Evolutionary conservation across 1,284 basidiomycete species (phyloP).

Genomic region (Crepidotus sp.): DNA sequence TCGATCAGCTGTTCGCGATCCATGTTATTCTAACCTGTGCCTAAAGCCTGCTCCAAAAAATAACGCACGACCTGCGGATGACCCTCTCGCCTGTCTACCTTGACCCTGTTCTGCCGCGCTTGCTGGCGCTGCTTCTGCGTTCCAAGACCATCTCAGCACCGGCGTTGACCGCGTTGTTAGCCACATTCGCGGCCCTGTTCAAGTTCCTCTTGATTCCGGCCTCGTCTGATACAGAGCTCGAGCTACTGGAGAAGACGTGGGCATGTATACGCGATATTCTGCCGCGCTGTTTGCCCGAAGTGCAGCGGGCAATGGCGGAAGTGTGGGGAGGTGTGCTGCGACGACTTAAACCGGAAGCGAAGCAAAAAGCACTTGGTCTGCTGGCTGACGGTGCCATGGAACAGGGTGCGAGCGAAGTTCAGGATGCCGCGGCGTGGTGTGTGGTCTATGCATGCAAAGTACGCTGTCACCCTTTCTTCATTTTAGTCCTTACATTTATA

Average conservation of each 20-base stretch:
- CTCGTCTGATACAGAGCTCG: conserved; percentile 26
- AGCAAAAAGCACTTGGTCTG: conserved; percentile 43
- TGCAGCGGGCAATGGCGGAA: conserved; percentile 65
- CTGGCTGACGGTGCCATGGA: conserved; percentile 28
- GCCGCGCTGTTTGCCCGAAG: conserved; percentile 52
- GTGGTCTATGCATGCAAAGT: conserved; percentile 69
- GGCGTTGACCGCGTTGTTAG: conserved; percentile 54
- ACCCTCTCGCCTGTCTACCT: conserved; percentile 56
- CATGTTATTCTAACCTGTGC: background rate
- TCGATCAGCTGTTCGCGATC: conserved; percentile 1
- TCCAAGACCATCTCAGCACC: conserved; percentile 40
- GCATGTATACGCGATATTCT: conserved; percentile 37
- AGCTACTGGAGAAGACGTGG: conserved; percentile 55
- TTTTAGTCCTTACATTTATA: conserved; percentile 13
- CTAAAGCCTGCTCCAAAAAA: conserved; percentile 61
- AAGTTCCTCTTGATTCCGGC: conserved; percentile 60
- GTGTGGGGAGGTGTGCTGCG: conserved; percentile 69
- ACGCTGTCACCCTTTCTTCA: conserved; percentile 10
- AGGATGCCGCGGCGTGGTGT: conserved; percentile 59
- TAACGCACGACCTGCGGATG: conserved; percentile 66
- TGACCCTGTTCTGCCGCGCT: conserved; percentile 36
- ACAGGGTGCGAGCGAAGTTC: conserved; percentile 31
- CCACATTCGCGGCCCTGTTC: conserved; percentile 58
- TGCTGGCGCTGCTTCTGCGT: conserved; percentile 51
- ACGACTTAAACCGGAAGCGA: conserved; percentile 45